phyloP scores from a whole-genome alignment of 1,284 basidiomycete genomes.

The Neolentinus lepideus region DNA sequence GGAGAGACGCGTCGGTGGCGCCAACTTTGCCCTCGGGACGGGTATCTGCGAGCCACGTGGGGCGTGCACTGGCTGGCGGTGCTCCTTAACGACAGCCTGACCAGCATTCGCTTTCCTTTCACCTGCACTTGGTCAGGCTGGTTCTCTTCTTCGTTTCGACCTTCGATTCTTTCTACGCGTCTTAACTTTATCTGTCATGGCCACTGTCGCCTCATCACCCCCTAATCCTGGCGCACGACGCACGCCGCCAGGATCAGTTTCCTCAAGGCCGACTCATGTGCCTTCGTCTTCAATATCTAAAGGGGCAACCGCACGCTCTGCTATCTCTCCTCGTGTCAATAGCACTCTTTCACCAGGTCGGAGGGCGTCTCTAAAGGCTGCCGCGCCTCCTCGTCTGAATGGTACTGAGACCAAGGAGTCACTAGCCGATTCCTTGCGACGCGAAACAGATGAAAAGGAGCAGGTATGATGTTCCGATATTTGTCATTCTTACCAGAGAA shows the following conservation, averaged over 20 bases:
- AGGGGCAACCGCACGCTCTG: constrained; percentile 32
- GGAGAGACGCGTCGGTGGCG: not conserved
- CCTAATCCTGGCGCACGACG: constrained; percentile 35
- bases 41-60: not conserved
- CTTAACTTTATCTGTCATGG: constrained; percentile 12
- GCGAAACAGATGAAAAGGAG: constrained; percentile 75
- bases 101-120: not conserved
- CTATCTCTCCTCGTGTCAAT: constrained; percentile 25
- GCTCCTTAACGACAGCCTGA: not conserved
- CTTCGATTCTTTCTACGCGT: not conserved
- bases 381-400: constrained; percentile 28
- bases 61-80: not conserved
- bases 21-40: not conserved
- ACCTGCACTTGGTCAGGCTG: not conserved
- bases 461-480: constrained; percentile 36
- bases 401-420: constrained; percentile 37
- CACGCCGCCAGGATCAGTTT: constrained; percentile 14
- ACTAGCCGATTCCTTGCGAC: constrained; percentile 55
- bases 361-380: constrained; percentile 39
- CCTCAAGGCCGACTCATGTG: constrained; percentile 14
- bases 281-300: constrained; percentile 22
- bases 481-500: constrained; percentile 1
- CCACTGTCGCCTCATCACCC: constrained; percentile 26
- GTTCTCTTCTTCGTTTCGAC: not conserved
- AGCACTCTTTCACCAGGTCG: constrained; percentile 33